These are phyloP conservation scores for Debaryomycetaceae sp. DNA, from an alignment of 1,139 yeast species.

Conservation along the genomic window DNA sequence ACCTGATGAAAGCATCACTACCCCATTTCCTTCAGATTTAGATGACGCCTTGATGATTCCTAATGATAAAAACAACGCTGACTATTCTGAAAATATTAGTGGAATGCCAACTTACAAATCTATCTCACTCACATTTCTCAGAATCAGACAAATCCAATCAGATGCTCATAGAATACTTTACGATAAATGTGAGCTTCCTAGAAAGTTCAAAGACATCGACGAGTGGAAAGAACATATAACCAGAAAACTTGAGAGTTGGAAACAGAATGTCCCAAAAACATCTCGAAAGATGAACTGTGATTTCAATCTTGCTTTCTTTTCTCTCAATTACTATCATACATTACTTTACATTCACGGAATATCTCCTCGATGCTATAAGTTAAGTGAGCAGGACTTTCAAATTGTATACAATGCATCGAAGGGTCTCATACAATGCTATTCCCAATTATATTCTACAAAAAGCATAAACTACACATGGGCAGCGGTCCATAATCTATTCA, in stretches of 20 bases:
- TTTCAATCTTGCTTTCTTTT: constrained; percentile 67
- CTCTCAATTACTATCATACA: constrained; percentile 75
- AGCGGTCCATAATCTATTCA: constrained; percentile 81
- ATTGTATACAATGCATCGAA: constrained; percentile 64
- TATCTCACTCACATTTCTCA: constrained; percentile 63
- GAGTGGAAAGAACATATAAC: constrained; percentile 60
- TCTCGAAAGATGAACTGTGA: constrained; percentile 66
- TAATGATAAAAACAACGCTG: constrained; percentile 16
- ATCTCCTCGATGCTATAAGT: constrained; percentile 62
- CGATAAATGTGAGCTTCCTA: constrained; percentile 67
- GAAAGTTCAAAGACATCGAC: constrained; percentile 50
- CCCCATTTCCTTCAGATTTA: constrained; percentile 65
- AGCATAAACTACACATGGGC: constrained; percentile 89
- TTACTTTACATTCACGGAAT: constrained; percentile 71
- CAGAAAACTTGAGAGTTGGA: constrained; percentile 60
- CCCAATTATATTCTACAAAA: constrained; percentile 51
- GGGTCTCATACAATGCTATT: constrained; percentile 63
- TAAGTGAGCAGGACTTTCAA: constrained; percentile 51
- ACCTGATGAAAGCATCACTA: constrained; percentile 64
- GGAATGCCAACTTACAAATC: constrained; percentile 60
- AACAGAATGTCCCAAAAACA: constrained; percentile 51
- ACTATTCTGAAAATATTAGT: constrained; percentile 23
- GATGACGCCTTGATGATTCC: constrained; percentile 65
- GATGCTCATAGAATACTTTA: constrained; percentile 71
- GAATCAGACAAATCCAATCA: constrained; percentile 70